phyloP scores from a whole-genome alignment of 78 protist species.

The Dictyostelium capitatum region DNA sequence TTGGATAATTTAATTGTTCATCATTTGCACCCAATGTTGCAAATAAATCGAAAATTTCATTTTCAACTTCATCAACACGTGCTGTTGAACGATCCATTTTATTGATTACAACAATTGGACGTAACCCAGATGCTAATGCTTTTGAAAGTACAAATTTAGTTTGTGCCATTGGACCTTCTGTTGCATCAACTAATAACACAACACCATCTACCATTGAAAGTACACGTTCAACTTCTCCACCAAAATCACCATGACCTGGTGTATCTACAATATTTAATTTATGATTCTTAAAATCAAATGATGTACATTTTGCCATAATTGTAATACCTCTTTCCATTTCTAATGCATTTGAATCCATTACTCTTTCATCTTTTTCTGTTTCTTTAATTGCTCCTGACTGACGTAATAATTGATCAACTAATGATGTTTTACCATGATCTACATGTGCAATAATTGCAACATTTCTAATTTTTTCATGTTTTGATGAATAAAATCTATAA shows the following conservation, averaged over 20 bases:
- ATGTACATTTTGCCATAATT: slow-evolving; percentile 91
- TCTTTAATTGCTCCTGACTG: slow-evolving; percentile 74
- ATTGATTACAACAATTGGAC: slow-evolving; percentile 94
- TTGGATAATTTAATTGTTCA: slow-evolving; percentile 92
- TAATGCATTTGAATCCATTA: slow-evolving; percentile 84
- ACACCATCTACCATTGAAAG: slow-evolving; percentile 93
- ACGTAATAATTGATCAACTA: slow-evolving; percentile 79
- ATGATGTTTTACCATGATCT: slow-evolving; percentile 85
- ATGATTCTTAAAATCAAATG: slow-evolving; percentile 45
- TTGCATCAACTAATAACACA: slow-evolving; percentile 94
- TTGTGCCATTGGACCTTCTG: slow-evolving; percentile 96
- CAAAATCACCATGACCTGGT: slow-evolving; percentile 96
- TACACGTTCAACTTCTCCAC: slow-evolving; percentile 95
- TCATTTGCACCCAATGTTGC: slow-evolving; percentile 89
- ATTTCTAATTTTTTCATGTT: slow-evolving; percentile 73
- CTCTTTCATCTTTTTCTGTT: slow-evolving; percentile 56
- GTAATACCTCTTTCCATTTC: slow-evolving; percentile 96
- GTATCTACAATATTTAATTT: slow-evolving; percentile 93
- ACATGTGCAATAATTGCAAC: slow-evolving; percentile 88
- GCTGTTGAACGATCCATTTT: slow-evolving; percentile 91
- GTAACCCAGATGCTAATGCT: slow-evolving; percentile 87
- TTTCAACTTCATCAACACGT: slow-evolving; percentile 87
- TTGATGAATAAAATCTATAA: slow-evolving; percentile 8
- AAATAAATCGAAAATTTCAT: slow-evolving; percentile 92
- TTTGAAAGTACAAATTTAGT: slow-evolving; percentile 95